Base-by-base conservation (phyloP, 257 asterid genomes). In the Nyctanthes arbortristis region DNA sequence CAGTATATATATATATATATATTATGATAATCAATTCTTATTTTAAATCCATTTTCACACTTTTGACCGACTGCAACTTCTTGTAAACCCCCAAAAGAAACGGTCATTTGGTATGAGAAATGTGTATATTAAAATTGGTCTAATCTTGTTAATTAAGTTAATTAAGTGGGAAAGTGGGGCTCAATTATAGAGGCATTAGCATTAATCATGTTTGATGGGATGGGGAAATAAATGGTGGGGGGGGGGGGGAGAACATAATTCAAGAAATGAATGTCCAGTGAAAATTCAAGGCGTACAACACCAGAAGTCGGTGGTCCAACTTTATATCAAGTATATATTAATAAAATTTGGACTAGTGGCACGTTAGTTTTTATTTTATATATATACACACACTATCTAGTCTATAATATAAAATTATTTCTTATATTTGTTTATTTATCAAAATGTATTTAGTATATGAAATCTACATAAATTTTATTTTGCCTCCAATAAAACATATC, bases 261-360 rank as follows among this genome's bases (percentile, higher is more conserved):
- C 54, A 35, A 74, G 20, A 57, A 68, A 61, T 16, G 20, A 39
- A 70, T 34, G 36, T 49, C 70, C 74, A 67, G 24, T 62, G 40
- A 32, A 76, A 35, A 71, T 67, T 72, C 27, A 77, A 71, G 79
- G 73, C 67, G 63, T 25, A 57, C 62, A 30, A 60, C 65, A 64
- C 0, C 37, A 13, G 40, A 39, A 49, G 71, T 32, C 34, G 78
- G 55, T 77, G 73, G 73, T 76, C 78, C 65, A 73, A 61, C 58
- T 68, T n/a, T 31, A 36, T 40, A 59, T 64, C 22, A 73, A 62
- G 32, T 37, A 52, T n/a, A n/a, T n/a, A n/a, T n/a, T n/a, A 27
- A 54, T 71, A 58, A 61, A 24, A 25, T 62, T 71, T 39, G 16
- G 29, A 1, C 18, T 31, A 11, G 14, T 67, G 5, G 16, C 14